Base-by-base conservation (phyloP, 306 rosid species). In the Quercus mongolica region DNA sequence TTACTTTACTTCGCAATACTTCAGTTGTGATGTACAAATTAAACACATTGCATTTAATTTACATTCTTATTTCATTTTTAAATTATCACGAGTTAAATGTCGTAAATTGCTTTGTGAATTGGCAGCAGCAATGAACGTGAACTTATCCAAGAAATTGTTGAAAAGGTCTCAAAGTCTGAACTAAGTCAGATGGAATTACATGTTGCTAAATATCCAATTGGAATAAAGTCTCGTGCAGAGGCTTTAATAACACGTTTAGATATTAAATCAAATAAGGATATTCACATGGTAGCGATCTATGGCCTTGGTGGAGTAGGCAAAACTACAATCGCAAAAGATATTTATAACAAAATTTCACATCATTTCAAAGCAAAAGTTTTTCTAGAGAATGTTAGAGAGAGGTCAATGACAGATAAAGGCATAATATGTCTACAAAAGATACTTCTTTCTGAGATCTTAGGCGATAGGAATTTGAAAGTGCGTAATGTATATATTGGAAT, bases 301-400 rank as follows among this genome's bases (percentile, higher is more conserved):
- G 80, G 80, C 0, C 3, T 28, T 5, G 56, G 64, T 0, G 74
- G 74, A 2, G 33, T 56, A 0, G 78, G 70, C 19, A 74, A 74
- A 19, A 65, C 80, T 18, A 76, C 74, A 7, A 25, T 76, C 8
- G 64, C 56, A 12, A 67, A 54, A 78, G 75, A 13, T 69, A 28
- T 19, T 33, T 78, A 33, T 8, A 62, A 78, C 28, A 0, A 5
- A 1, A 15, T 55, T 3, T 26, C 7, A 5, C 1, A 13, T 41
- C 57, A 78, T 20, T 78, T 78, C 56, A 31, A 78, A 1, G 70
- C 44, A 0, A 3, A 57, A 17, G 20, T 38, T 21, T 78, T 78
- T 56, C 18, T 78, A 6, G 56, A 56, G 38, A 78, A 78, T 35
- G 26, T 68, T 20, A 68, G 68, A 11, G 69, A 78, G 38, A 4